Evolutionary conservation across 306 rosid species (phyloP).

Genomic region (Quercus suber): DNA sequence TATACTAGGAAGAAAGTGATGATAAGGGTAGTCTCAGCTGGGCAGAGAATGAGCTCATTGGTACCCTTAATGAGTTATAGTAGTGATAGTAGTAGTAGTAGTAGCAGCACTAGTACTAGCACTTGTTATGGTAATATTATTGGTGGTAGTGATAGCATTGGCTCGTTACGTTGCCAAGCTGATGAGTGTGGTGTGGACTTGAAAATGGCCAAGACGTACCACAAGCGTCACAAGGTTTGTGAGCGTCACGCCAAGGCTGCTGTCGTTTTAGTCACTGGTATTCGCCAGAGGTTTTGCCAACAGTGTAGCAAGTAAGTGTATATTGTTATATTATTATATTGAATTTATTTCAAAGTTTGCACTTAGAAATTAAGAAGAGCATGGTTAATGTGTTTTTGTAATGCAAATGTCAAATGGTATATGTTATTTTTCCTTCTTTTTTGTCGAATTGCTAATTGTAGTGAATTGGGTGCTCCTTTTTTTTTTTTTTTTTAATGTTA

Average conservation of each 20-base stretch:
- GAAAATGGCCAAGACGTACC: constrained; percentile 21
- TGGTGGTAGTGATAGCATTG: background rate
- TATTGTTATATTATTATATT: no score
- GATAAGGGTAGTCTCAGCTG: constrained; percentile 22
- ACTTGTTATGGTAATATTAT: no score
- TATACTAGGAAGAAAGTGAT: constrained; percentile 3
- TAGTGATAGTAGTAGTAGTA: background rate
- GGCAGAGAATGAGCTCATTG: background rate
- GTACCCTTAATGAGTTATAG: background rate
- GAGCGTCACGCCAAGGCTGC: constrained; percentile 29
- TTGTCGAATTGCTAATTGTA: background rate
- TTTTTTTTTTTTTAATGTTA: background rate
- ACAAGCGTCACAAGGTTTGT: constrained; percentile 35
- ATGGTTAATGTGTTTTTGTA: background rate
- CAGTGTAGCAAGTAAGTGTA: constrained; percentile 29
- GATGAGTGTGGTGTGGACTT: constrained; percentile 30
- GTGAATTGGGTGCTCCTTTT: background rate
- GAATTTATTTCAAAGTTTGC: background rate
- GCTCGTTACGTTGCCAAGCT: constrained; percentile 20
- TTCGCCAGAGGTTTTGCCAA: constrained; percentile 42
- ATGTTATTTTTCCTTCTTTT: background rate
- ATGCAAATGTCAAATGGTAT: background rate
- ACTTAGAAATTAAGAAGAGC: background rate
- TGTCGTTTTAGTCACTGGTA: constrained; percentile 27
- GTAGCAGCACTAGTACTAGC: background rate